Base-by-base conservation (phyloP, 768 basidiomycete species). In the Suillus discolor region DNA sequence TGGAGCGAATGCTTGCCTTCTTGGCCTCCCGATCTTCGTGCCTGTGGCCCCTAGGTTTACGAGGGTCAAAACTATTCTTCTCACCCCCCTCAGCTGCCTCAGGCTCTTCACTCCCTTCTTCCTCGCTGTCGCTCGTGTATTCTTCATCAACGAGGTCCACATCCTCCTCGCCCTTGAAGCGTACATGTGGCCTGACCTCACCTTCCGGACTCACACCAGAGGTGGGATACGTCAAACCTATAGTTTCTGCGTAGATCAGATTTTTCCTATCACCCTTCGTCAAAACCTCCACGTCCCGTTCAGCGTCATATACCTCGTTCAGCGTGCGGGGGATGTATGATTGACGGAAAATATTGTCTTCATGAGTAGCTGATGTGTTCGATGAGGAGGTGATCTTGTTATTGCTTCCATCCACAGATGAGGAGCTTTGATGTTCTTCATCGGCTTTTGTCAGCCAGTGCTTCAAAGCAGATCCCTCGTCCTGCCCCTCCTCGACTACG, bases 321-420 rank as follows among this genome's bases (percentile, higher is more conserved):
- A 99, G 79, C 28, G 88, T 90, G 41, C 96, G 89, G 16, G 97
- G 97, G 69, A 99, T 99, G 79, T 94, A 98, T 1, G 95, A 93
- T 34, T 84, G 84, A 74, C 94, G 78, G 82, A 99, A 99, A 15
- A 99, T 88, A 9, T 87, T 86, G 73, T 99, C 96, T 75, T 97
- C 96, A 57, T 91, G 89, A 8, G 82, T 84, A 18, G 80, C 67
- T 13, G 49, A 74, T 45, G 55, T 41, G 23, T 62, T 42, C 18
- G 18, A 60, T 31, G 28, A 20, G 25, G 38, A 57, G 51, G 64
- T 13, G 38, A 54, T 65, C 62, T 62, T 70, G 66, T 61, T 68
- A 44, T 61, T 54, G 54, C 67, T 65, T 38, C 69, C 68, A 60
- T 65, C 67, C 9, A 63, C 41, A 42, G 64, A 59, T 47, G 61